Conservation (phyloP, 768 basidiomycete genomes). For the Ramaria sp. region DNA sequence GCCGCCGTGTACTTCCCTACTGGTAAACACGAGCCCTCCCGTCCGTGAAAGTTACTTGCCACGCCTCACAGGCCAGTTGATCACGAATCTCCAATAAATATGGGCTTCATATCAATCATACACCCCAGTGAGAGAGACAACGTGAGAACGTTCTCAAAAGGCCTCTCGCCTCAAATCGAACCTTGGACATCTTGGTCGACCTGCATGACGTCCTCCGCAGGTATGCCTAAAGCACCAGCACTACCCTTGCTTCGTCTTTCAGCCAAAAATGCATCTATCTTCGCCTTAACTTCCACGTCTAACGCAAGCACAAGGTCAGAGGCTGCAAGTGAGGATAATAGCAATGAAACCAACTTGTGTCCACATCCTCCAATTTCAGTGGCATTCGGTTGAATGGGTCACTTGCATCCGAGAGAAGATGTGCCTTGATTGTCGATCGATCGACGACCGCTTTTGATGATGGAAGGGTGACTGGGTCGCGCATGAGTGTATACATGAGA, state of each 20-base stretch:
- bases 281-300: constrained; percentile 63
- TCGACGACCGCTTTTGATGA: constrained; percentile 73
- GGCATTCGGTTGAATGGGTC: constrained; percentile 96
- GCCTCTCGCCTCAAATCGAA: not conserved
- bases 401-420: constrained; percentile 79
- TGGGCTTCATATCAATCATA: not conserved
- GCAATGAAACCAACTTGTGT: constrained; percentile 47
- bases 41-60: no score
- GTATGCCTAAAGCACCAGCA: constrained; percentile 12
- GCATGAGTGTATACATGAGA: constrained; percentile 87
- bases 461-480: constrained; percentile 86
- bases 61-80: no score
- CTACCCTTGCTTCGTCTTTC: constrained; percentile 38
- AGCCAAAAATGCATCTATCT: constrained; percentile 59
- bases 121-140: not conserved
- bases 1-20: no score
- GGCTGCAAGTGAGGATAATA: not conserved
- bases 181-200: constrained; percentile 16
- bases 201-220: constrained; percentile 18
- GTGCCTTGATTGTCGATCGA: constrained; percentile 88
- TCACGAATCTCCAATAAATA: no score
- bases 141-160: not conserved
- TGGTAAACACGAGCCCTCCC: no score
- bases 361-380: constrained; percentile 65
- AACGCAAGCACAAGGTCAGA: constrained; percentile 17